Percentiles rank a stretch among this genome's conserved stretches.
phyloP scores from a whole-genome alignment of 164 flowering plant genomes.

The Aristolochia californica region DNA sequence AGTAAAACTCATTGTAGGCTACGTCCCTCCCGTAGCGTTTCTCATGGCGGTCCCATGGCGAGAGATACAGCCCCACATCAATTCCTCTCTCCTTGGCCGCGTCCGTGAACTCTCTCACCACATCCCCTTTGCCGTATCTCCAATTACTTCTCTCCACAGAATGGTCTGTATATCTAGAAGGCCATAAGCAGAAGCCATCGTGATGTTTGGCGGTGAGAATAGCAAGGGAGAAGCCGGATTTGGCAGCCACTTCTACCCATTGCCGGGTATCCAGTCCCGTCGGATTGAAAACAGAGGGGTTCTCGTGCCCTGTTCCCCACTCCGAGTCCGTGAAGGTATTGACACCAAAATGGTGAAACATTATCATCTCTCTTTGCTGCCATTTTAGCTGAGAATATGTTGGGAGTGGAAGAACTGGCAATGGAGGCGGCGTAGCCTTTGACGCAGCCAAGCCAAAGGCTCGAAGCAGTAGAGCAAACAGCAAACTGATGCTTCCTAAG shows the following conservation, averaged over 20 bases:
- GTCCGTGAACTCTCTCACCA: slow-evolving; percentile 46
- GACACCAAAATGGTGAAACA: slow-evolving; percentile 90
- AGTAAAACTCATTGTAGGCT: slow-evolving; percentile 67
- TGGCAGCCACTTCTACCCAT: slow-evolving; percentile 50
- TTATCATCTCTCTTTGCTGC: slow-evolving; percentile 78
- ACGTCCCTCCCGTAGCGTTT: slow-evolving; percentile 48
- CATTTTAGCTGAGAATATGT: slow-evolving; percentile 69
- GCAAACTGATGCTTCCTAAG: slow-evolving; percentile 3
- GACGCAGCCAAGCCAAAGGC: not conserved
- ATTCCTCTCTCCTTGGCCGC: slow-evolving; percentile 49
- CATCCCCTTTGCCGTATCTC: slow-evolving; percentile 74
- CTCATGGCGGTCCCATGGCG: slow-evolving; percentile 98
- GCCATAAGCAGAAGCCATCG: slow-evolving; percentile 95
- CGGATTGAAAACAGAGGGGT: slow-evolving; percentile 61
- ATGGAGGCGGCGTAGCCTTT: slow-evolving; percentile 44
- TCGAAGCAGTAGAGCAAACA: slow-evolving; percentile 1
- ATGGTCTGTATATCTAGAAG: slow-evolving; percentile 71
- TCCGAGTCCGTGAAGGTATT: slow-evolving; percentile 89
- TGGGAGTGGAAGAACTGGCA: slow-evolving; percentile 80
- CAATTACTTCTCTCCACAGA: slow-evolving; percentile 62
- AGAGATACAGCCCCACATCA: slow-evolving; percentile 72
- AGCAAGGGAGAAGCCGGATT: slow-evolving; percentile 49
- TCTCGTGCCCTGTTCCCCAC: slow-evolving; percentile 86
- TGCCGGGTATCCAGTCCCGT: slow-evolving; percentile 48
- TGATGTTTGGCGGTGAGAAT: slow-evolving; percentile 93